Conservation (phyloP, 176 grass and related monocot species). For the Phragmites australis region DNA sequence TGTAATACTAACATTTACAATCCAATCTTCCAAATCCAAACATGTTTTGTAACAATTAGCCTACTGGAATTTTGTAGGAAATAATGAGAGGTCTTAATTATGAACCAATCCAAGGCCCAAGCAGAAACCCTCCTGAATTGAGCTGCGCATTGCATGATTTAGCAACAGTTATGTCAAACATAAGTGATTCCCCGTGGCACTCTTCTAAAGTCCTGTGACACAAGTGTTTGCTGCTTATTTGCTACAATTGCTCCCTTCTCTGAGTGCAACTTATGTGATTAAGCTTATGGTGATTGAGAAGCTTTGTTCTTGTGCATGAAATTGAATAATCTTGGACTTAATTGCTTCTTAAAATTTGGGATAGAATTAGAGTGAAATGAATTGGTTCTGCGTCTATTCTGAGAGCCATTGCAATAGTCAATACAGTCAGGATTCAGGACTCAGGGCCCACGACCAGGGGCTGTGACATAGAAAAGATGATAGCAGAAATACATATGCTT, state of each 20-base stretch:
- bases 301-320: not conserved
- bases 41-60: not conserved
- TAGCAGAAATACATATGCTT: not conserved
- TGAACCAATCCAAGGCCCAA: not conserved
- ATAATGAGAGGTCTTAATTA: not conserved
- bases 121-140: not conserved
- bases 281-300: not conserved
- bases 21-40: not conserved
- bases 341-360: not conserved
- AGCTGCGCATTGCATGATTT: not conserved
- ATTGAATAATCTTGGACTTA: not conserved
- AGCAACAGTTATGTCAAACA: not conserved
- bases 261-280: not conserved
- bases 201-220: not conserved
- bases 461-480: not conserved
- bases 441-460: not conserved
- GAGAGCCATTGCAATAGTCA: not conserved
- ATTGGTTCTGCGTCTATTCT: not conserved
- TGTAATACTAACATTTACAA: not conserved
- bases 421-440: not conserved
- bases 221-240: not conserved
- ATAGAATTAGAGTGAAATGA: not conserved
- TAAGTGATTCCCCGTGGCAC: not conserved
- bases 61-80: not conserved
- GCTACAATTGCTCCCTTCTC: not conserved